phyloP scores from a whole-genome alignment of 2,329 filamentous ascomycete genomes.

The Pseudogymnoascus sp. region DNA sequence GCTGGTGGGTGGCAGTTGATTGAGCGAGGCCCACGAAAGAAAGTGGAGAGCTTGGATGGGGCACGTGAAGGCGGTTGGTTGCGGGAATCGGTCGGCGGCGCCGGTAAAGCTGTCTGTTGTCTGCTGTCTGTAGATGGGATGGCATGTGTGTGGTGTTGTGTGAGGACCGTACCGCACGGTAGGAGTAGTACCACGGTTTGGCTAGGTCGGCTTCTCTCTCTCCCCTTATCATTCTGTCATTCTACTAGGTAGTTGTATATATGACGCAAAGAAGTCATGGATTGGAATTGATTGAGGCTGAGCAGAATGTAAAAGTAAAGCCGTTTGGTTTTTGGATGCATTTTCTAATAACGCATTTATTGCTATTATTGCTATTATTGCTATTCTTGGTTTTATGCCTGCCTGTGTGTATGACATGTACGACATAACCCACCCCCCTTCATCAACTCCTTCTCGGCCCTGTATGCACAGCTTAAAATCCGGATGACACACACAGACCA shows the following conservation, averaged over 20 bases:
- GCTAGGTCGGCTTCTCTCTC: neutral
- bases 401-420: neutral
- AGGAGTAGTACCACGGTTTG: too few species aligned
- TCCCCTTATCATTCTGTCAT: neutral
- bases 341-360: neutral
- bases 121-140: too few species aligned
- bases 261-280: neutral
- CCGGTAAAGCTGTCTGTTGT: neutral
- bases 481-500: too few species aligned
- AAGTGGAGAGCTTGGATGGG: neutral
- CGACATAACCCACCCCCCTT: neutral
- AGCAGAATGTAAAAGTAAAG: neutral
- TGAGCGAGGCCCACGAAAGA: neutral
- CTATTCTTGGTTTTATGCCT: too few species aligned
- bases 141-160: too few species aligned
- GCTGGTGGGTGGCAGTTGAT: neutral
- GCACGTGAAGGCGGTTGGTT: neutral
- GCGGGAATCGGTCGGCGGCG: neutral
- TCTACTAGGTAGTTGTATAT: neutral
- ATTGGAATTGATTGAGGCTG: neutral
- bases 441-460: neutral
- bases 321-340: too few species aligned
- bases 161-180: too few species aligned
- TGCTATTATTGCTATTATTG: too few species aligned
- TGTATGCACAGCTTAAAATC: too few species aligned